Evolutionary conservation across 2,329 filamentous ascomycete genomes (phyloP).

Genomic region (Nannizzia gypsea): DNA sequence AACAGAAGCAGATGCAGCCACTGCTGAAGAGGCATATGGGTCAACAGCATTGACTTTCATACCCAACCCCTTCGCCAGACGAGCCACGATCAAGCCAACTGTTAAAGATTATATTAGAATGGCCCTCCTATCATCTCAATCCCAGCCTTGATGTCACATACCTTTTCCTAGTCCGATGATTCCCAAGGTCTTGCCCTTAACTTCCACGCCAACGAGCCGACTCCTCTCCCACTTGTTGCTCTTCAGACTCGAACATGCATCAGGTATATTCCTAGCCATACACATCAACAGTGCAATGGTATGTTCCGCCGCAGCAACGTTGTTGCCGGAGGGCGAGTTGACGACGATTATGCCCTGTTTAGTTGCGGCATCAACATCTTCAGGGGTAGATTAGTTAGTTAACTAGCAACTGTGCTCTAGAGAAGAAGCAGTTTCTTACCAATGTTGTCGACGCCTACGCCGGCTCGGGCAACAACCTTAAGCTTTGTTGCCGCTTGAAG

Average conservation of each 20-base stretch:
- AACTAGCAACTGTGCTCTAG: background rate
- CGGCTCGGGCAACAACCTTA: constrained; percentile 67
- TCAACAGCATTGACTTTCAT: constrained; percentile 67
- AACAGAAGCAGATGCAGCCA: constrained; percentile 57
- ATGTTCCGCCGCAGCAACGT: constrained; percentile 67
- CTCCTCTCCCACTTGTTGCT: constrained; percentile 64
- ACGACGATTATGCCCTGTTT: constrained; percentile 65
- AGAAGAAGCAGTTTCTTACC: constrained; percentile 20
- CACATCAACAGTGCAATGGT: constrained; percentile 64
- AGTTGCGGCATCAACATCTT: constrained; percentile 58
- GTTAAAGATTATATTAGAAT: background rate
- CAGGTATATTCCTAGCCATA: constrained; percentile 60
- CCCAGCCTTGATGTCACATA: constrained; percentile 16
- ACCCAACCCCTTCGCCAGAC: constrained; percentile 64
- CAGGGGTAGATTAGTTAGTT: background rate
- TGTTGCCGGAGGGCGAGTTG: constrained; percentile 69
- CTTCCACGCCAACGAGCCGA: constrained; percentile 63
- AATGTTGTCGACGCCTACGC: constrained; percentile 75
- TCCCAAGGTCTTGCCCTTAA: constrained; percentile 63
- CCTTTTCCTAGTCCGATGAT: constrained; percentile 73
- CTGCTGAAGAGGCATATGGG: constrained; percentile 63
- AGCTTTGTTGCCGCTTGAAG: constrained; percentile 55
- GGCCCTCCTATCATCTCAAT: background rate
- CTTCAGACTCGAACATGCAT: constrained; percentile 58
- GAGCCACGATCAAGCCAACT: constrained; percentile 66